Conservation (phyloP, 208 protist genomes). For the Leishmania turanica region DNA sequence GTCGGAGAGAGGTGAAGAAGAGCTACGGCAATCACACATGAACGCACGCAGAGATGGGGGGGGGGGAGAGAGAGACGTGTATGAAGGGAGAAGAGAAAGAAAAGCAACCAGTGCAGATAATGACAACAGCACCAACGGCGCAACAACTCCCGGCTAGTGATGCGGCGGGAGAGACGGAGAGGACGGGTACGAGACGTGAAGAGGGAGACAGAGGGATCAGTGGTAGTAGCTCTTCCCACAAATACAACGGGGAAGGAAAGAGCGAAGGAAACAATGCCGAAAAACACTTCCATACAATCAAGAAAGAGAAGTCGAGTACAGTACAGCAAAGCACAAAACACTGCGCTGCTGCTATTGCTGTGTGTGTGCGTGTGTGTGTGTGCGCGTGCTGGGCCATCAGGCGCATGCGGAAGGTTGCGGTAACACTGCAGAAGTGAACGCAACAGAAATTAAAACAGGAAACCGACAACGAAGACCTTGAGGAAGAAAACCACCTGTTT, state of each 20-base stretch:
- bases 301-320: neutral
- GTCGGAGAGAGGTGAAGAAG: neutral
- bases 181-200: neutral
- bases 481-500: neutral
- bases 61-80: neutral
- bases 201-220: neutral
- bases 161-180: neutral
- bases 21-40: neutral
- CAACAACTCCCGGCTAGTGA: neutral
- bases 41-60: neutral
- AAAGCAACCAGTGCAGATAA: neutral
- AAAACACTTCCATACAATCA: neutral
- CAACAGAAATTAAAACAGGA: neutral
- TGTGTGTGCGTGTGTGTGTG: neutral
- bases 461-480: no score
- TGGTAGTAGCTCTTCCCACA: neutral
- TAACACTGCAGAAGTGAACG: neutral
- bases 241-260: neutral
- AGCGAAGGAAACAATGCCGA: neutral
- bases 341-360: neutral
- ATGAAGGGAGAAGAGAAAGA: neutral
- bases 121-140: neutral
- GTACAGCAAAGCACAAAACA: neutral
- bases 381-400: neutral
- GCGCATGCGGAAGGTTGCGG: neutral